Base-by-base conservation (phyloP, 1,139 yeast species). In the Kluyveromyces sp. region DNA sequence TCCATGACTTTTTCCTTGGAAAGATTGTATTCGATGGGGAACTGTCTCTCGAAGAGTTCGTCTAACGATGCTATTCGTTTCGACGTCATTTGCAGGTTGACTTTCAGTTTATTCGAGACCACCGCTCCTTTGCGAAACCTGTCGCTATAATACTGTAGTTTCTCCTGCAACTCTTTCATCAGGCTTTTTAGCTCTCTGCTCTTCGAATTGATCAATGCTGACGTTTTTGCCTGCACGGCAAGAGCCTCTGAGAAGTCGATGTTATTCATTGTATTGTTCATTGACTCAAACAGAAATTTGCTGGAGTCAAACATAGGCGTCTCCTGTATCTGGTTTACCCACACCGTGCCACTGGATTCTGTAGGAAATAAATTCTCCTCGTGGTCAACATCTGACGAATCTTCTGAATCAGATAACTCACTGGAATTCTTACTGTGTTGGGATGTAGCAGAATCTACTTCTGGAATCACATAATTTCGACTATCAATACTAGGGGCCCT, bases 21-120 rank as follows among this genome's bases (percentile, higher is more conserved):
- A 37, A 56, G 59, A 36, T 53, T 58, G 36, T 54, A 58, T 40
- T 61, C 65, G 18, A 61, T 61, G 2, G 65, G 64, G 36, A 49
- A 54, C 16, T 53, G 51, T 6, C 55, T 50, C 17, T 55, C 46
- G 16, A 61, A 42, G 3, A 42, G 43, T 20, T 46, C 48, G 39
- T 53, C 54, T 12, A 61, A 44, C 18, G 40, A 40, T 9, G 49
- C 50, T n/a, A 60, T 53, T 28, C 48, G 52, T 7, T 44, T 45
- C 33, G 48, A 44, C 4, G 57, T 43, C 17, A 49, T 43, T 19
- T 45, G 47, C 29, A 61, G 37, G 38, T 58, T 56, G 7, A 44
- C 45, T 39, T 49, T 47, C 13, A 58, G 50, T 8, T 41, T 42
- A 11, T 43, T 50, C 1, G 62, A 47, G 2, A 52, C 47, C 3